Evolutionary conservation across 2,329 filamentous ascomycete species (phyloP), one percentile per base, ranked within the genome.

Genomic region (Ophiocordyceps australis): DNA sequence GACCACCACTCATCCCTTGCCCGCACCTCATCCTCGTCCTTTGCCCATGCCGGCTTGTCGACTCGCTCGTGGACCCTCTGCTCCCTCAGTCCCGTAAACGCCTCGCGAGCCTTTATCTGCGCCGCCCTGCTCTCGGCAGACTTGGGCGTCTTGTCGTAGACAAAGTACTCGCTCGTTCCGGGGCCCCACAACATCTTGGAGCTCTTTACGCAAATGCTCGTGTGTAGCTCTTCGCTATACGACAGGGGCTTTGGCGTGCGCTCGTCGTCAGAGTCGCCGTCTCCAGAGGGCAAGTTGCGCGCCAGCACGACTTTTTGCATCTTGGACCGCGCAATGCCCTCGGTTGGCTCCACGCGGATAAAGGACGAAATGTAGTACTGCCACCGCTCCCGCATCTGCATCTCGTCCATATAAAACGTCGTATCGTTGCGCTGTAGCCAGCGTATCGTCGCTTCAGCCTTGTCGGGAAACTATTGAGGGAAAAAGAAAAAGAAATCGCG

Each of bases 361-460:
- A 79, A 95, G 0, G 85, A 83, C 12, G 86, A 85, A 30, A 93
- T 81, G 46, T 98, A 98, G 54, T 91, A 92, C 39, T 86, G 80
- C 89, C 89, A 98, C 20, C 72, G 65, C 33, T 82, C 74, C 29
- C 75, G 74, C 26, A 74, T 68, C 42, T 89, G 77, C 58, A 93
- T 75, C 37, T 93, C 82, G 36, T 92, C 81, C 42, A 76, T 75
- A 38, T 89, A 83, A 46, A 93, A 82, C 0, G 92, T 77, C 21
- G 70, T 72, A 37, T 77, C 72, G 25, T 75, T 69, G 27, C 66
- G 62, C 37, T 71, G 67, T 25, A 77, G 52, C 62, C 69, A 73
- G 23, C 81, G 80, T 9, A 92, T 62, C 2, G 69, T 74, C 18
- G 77, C 72, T 43, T 78, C 70, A 31, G 63, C 64, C 35, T 65